Evolutionary conservation across 2,329 filamentous ascomycete genomes (phyloP), one percentile per base, ranked within the genome.

Genomic region (Aureobasidium mangrovei): DNA sequence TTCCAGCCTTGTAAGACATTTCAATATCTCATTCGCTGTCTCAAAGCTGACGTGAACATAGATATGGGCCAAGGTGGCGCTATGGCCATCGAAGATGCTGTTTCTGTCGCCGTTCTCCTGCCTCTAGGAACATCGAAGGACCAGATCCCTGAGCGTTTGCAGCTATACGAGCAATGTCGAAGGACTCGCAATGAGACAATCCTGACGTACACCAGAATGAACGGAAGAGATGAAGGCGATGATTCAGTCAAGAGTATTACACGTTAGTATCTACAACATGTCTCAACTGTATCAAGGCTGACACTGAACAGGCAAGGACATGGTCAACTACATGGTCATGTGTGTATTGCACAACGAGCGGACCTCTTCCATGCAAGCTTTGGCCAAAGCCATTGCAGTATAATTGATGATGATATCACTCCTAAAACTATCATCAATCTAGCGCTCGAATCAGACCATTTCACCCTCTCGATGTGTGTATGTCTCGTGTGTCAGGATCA

Each of bases 1-100:
- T 54, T 54, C 42, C 51, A 54, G 40, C 51, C 51, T 28, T 54
- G 51, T 54, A 43, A 54, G 51, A 36, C 41, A 51, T 24, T 24
- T 1, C n/a, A 18, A 18, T 41, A 3, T 5, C 9, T n/a, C 26
- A 10, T 24, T 24, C 24, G 18, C 4, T 12, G 3, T 26, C 9
- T 12, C 26, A 28, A 26, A 46, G 35, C 51, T 54, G 29, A 45
- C 43, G 40, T 24, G n/a, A 18, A 41, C 26, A 6, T 31, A 54
- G 51, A 46, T 42, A 54, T 54, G 51, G 51, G 51, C 3, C 51
- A 54, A 33, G 51, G 51, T 33, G 51, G 51, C 10, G 51, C 51
- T 4, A 54, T 54, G 51, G 51, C 51, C 12, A 54, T 54, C 26
- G 51, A 54, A 35, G 51, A 54, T 18, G 51, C 51, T 26, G 28